Conservation (phyloP, 140 eudicot species). For the Flaveria floridana region DNA sequence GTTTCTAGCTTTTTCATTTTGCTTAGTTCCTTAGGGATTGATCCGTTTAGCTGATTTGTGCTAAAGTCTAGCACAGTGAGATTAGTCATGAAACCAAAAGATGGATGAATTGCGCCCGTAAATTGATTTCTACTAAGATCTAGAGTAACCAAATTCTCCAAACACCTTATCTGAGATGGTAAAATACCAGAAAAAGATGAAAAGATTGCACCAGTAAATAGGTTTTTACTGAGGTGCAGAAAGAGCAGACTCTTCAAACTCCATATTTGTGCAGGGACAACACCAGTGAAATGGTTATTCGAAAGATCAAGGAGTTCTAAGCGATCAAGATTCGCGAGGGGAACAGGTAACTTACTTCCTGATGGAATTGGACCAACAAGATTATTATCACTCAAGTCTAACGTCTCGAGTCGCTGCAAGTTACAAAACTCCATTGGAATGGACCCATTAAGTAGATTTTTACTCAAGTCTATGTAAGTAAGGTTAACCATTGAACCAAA, state of each 20-base stretch:
- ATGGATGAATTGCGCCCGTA: conserved; percentile 13
- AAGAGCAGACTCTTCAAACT: not conserved
- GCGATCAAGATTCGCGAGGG: conserved; percentile 17
- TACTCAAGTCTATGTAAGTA: conserved; percentile 14
- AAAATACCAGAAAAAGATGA: conserved; percentile 2
- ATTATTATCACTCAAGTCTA: conserved; percentile 20
- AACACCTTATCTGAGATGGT: not conserved
- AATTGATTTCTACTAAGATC: conserved; percentile 24
- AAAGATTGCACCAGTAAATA: conserved; percentile 15
- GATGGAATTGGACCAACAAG: conserved; percentile 18
- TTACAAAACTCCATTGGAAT: conserved; percentile 21
- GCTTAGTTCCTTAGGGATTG: conserved; percentile 16
- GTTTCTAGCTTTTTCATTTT: conserved; percentile 3
- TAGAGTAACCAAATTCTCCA: conserved; percentile 5
- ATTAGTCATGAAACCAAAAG: conserved; percentile 22
- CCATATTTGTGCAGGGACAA: not conserved
- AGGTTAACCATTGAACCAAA: not conserved
- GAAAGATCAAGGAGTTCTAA: conserved; percentile 22
- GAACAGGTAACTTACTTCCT: not conserved
- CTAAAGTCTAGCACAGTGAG: conserved; percentile 11
- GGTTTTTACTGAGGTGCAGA: conserved; percentile 11
- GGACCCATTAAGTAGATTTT: conserved; percentile 21
- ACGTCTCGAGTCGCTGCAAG: conserved; percentile 2
- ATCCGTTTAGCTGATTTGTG: conserved; percentile 12
- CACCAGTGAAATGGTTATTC: conserved; percentile 6